Evolutionary conservation across 352 stramenopile genomes (phyloP).

Genomic region (Ochromonadaceae sp.): DNA sequence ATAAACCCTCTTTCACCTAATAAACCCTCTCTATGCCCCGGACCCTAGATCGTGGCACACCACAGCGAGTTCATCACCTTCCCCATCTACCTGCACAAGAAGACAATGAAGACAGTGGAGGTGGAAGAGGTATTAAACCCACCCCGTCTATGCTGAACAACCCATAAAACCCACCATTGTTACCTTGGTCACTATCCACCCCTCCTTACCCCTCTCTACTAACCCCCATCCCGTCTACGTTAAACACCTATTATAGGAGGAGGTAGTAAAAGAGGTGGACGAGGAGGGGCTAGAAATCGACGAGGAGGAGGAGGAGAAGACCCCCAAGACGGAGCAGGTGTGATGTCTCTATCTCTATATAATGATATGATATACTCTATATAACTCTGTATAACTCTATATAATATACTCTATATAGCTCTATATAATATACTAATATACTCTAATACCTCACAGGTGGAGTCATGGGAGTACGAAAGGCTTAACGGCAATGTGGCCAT

Average conservation of each 20-base stretch:
- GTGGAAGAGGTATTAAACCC: conserved; percentile 30
- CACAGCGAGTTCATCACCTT: conserved; percentile 99
- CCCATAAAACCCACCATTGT: conserved; percentile 47
- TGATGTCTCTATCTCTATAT: no score
- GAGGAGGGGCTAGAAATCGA: conserved; percentile 62
- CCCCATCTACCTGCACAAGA: conserved; percentile 93
- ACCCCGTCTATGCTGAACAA: conserved; percentile 48
- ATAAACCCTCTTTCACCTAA: no score
- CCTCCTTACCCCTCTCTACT: background rate
- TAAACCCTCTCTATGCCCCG: no score
- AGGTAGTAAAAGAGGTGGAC: conserved; percentile 21
- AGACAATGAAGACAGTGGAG: conserved; percentile 66
- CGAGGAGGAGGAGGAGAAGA: conserved; percentile 49
- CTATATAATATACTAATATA: no score
- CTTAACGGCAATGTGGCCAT: conserved; percentile 95
- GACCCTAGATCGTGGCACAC: conserved; percentile 85
- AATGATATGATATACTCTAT: background rate
- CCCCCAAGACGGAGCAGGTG: background rate
- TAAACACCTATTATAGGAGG: background rate
- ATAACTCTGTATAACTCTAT: conserved; percentile 33
- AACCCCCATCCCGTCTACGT: no score
- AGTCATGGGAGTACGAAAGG: conserved; percentile 79
- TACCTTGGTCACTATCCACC: background rate
- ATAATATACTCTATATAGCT: no score
- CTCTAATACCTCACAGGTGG: conserved; percentile 88